A percentile compares a stretch with the other conserved stretches of the same genome.
phyloP scores from a whole-genome alignment of 2,329 filamentous ascomycete genomes.

The Alternaria ventricosa region DNA sequence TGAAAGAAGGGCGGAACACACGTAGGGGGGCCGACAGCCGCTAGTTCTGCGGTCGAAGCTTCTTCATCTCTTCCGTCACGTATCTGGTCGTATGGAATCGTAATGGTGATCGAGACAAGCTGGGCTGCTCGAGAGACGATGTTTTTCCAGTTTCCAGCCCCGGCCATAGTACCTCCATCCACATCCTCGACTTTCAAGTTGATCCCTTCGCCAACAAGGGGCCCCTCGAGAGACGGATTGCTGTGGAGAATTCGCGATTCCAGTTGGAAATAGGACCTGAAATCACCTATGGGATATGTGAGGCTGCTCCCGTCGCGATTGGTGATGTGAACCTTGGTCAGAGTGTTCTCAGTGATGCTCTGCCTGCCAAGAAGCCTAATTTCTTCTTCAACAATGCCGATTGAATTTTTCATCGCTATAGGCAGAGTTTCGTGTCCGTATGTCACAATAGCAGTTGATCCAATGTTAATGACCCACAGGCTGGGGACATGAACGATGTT shows the following conservation, averaged over 20 bases:
- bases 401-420: conserved; percentile 35
- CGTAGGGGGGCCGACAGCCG: not conserved
- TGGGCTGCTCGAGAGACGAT: conserved; percentile 22
- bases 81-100: conserved; percentile 4
- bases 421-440: conserved; percentile 32
- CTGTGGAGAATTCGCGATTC: conserved; percentile 36
- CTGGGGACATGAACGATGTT: conserved; percentile 37
- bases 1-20: conserved; percentile 35
- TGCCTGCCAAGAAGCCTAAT: conserved; percentile 12
- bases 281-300: conserved; percentile 28
- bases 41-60: not conserved
- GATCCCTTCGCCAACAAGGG: not conserved
- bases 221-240: not conserved
- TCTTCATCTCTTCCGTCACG: not conserved
- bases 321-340: conserved; percentile 28
- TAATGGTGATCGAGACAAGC: conserved; percentile 31
- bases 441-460: conserved; percentile 31
- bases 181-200: conserved; percentile 11
- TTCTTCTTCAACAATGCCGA: conserved; percentile 30
- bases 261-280: conserved; percentile 40
- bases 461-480: conserved; percentile 43
- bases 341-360: not conserved
- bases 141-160: conserved; percentile 26
- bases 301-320: conserved; percentile 29
- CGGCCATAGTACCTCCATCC: conserved; percentile 12